phyloP scores from a whole-genome alignment of 805 yeast species.

The Candida chilensis region DNA sequence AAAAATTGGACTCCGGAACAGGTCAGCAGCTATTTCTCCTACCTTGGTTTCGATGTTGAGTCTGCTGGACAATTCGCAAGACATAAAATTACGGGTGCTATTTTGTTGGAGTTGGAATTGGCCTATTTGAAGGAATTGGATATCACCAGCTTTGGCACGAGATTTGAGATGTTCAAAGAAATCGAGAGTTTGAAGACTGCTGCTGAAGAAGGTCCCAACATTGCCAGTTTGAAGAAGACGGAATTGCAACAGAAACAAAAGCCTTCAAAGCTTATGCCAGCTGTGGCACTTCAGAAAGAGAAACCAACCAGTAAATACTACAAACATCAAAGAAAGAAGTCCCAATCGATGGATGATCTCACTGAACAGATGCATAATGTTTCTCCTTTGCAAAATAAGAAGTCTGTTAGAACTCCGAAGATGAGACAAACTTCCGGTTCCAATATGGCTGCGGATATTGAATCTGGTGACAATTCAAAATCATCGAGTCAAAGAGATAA shows the following conservation, averaged over 20 bases:
- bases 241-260: neutral
- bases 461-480: too few species aligned
- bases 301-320: conserved; percentile 1
- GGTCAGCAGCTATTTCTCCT: conserved; percentile 69
- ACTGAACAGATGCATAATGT: conserved; percentile 2
- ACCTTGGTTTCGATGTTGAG: conserved; percentile 61
- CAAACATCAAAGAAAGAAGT: conserved; percentile 36
- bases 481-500: neutral
- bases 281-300: conserved; percentile 1
- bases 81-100: conserved; percentile 85
- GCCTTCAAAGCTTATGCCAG: conserved; percentile 3
- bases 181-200: conserved; percentile 56
- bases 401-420: too few species aligned
- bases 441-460: too few species aligned
- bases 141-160: conserved; percentile 86
- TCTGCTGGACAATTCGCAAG: conserved; percentile 75
- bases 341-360: conserved; percentile 41
- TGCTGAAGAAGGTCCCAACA: neutral
- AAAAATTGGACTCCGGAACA: conserved; percentile 77
- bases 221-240: neutral
- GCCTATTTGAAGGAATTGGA: conserved; percentile 86
- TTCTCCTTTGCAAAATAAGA: too few species aligned
- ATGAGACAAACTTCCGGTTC: too few species aligned
- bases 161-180: conserved; percentile 87
- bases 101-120: conserved; percentile 77